Conservation (phyloP, 371 early-diverging fungal genomes). For the Mucor plumbeus region DNA sequence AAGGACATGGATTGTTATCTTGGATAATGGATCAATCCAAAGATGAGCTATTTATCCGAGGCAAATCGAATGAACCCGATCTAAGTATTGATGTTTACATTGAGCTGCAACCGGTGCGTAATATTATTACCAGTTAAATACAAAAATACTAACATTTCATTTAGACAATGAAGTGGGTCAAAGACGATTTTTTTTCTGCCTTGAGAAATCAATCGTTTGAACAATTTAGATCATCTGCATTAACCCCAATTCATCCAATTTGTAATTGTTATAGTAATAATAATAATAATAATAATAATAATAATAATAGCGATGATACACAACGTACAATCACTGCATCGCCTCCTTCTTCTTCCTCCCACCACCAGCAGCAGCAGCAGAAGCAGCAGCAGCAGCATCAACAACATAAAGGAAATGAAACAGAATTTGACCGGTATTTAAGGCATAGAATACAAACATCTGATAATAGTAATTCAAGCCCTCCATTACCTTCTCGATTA, state of each 20-base stretch:
- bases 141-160: neutral
- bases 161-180: slow-evolving; percentile 48
- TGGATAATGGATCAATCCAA: slow-evolving; percentile 42
- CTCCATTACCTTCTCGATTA: slow-evolving; percentile 30
- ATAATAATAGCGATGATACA: neutral
- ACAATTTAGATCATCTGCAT: slow-evolving; percentile 29
- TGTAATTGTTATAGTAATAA: slow-evolving; percentile 33
- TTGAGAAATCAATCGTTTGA: slow-evolving; percentile 40
- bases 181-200: slow-evolving; percentile 50
- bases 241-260: slow-evolving; percentile 27
- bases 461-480: slow-evolving; percentile 5
- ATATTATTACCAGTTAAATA: neutral
- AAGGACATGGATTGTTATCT: slow-evolving; percentile 52
- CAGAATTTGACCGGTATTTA: slow-evolving; percentile 39
- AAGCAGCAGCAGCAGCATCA: slow-evolving; percentile 14
- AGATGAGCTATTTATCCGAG: slow-evolving; percentile 28
- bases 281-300: neutral
- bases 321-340: slow-evolving; percentile 9
- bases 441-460: slow-evolving; percentile 24
- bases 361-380: slow-evolving; percentile 1
- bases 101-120: slow-evolving; percentile 51
- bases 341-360: neutral
- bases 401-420: slow-evolving; percentile 20
- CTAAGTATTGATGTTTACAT: slow-evolving; percentile 22
- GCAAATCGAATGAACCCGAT: slow-evolving; percentile 27